Evolutionary conservation across 352 stramenopile species (phyloP).

Genomic region (Peronospora tabacina): DNA sequence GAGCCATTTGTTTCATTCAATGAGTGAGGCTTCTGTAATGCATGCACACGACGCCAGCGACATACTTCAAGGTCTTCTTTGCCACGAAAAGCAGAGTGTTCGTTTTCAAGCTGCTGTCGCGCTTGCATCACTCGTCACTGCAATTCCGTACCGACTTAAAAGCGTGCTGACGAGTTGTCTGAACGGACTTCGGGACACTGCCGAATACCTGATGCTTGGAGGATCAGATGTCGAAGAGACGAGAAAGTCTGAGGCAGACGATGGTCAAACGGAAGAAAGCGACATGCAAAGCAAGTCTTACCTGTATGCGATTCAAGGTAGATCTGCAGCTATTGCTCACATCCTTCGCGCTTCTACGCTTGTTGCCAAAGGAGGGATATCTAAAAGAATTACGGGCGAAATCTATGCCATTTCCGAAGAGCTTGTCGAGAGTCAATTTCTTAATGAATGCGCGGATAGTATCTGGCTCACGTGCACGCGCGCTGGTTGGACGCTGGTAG

Average conservation of each 20-base stretch:
- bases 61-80: conserved; percentile 38
- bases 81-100: conserved; percentile 69
- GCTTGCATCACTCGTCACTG: conserved; percentile 52
- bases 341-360: conserved; percentile 49
- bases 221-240: conserved; percentile 23
- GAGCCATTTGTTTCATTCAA: conserved; percentile 59
- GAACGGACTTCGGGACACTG: conserved; percentile 34
- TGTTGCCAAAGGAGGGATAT: conserved; percentile 37
- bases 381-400: conserved; percentile 46
- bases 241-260: conserved; percentile 14
- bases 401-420: conserved; percentile 61
- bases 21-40: conserved; percentile 51
- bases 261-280: conserved; percentile 26
- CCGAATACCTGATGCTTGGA: conserved; percentile 34
- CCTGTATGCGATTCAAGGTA: conserved; percentile 72
- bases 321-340: conserved; percentile 55
- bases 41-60: conserved; percentile 35
- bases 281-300: conserved; percentile 55
- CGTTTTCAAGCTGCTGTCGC: conserved; percentile 61
- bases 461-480: conserved; percentile 85
- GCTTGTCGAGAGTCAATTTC: conserved; percentile 75
- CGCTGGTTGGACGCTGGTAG: conserved; percentile 71
- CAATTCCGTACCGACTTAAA: conserved; percentile 59
- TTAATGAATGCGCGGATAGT: conserved; percentile 65
- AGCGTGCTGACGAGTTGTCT: conserved; percentile 38